Conservation (phyloP, 495 filamentous ascomycete species). For the Lepidopterella palustris region DNA sequence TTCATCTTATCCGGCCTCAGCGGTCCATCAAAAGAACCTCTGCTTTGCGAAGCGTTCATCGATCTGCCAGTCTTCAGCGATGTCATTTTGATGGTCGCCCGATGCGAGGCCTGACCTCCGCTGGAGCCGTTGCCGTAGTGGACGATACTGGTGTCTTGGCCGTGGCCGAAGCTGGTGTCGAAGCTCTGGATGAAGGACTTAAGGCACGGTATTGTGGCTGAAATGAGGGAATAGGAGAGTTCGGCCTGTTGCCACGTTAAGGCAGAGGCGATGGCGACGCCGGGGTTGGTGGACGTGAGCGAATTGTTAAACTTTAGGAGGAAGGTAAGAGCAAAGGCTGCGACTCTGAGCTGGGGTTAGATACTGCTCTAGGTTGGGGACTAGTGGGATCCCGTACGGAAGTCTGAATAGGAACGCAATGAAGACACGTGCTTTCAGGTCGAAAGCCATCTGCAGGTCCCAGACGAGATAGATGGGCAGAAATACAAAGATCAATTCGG, state of each 20-base stretch:
- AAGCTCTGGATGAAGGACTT: conserved; percentile 19
- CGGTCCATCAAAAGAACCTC: not conserved
- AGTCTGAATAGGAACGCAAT: conserved; percentile 20
- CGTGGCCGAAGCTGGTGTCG: not conserved
- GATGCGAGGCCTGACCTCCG: not conserved
- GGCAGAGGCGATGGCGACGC: conserved; percentile 2
- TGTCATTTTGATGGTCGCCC: not conserved
- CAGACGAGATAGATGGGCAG: conserved; percentile 17
- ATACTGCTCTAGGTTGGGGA: not conserved
- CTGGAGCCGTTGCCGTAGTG: not conserved
- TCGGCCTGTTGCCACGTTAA: conserved; percentile 10
- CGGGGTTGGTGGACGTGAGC: not conserved
- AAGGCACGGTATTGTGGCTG: conserved; percentile 23
- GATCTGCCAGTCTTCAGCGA: not conserved
- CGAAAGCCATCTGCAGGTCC: conserved; percentile 18
- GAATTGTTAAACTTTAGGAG: conserved; percentile 7
- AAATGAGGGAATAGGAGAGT: conserved; percentile 15
- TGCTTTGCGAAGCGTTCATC: no score
- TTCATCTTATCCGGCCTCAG: not conserved
- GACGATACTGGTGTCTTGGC: no score
- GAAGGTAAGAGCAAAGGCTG: not conserved
- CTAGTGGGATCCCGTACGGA: conserved; percentile 5
- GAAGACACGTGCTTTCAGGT: conserved; percentile 16
- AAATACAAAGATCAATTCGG: conserved; percentile 14
- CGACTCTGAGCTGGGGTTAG: not conserved